Evolutionary conservation across 2,329 filamentous ascomycete genomes (phyloP), one percentile per base, ranked within the genome.

Genomic region (Ophiocordyceps polyrhachis-furcata): DNA sequence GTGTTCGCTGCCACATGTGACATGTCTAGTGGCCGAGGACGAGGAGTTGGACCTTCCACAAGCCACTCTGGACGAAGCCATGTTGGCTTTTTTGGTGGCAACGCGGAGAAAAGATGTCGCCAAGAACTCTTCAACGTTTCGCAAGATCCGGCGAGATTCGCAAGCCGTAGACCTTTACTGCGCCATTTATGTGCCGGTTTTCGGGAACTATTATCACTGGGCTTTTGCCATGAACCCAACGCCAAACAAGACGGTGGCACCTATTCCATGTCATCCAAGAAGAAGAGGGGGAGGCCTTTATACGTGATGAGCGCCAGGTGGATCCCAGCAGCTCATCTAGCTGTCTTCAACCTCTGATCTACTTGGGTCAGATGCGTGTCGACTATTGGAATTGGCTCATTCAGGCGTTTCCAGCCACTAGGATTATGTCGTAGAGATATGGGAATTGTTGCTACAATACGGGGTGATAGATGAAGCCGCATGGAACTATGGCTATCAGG

Each of bases 161-260:
- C 17, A 21, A 23, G 13, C 29, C 21, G 29, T 43, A 9, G 29
- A 19, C 20, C 29, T 43, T 25, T 43, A 35, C 17, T 43, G 42
- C 20, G 42, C 42, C 42, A 25, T 43, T 13, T 43, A 43, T 25
- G 17, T n/a, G 42, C 42, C 42, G 29, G 29, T 37, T n/a, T 37
- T 21, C 31, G 42, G 42, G 2, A 43, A 43, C 29, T 43, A 43
- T 15, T 43, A 43, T 15, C 42, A 43, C 42, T 43, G 42, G 42
- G 42, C 42, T 15, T 37, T 43, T 2, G 28, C 42, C 20, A 31
- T 43, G 29, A 21, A 23, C 5, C 5, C 42, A 43, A 15, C 29
- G 29, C 19, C 21, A 11, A 43, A 20, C 42, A 14, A 19, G 31
- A 35, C 42, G 37, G 23, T 43, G 42, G 42, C 20, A 43, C 29